Base-by-base conservation (phyloP, 768 basidiomycete species). In the Strobilomyces dryophilus region DNA sequence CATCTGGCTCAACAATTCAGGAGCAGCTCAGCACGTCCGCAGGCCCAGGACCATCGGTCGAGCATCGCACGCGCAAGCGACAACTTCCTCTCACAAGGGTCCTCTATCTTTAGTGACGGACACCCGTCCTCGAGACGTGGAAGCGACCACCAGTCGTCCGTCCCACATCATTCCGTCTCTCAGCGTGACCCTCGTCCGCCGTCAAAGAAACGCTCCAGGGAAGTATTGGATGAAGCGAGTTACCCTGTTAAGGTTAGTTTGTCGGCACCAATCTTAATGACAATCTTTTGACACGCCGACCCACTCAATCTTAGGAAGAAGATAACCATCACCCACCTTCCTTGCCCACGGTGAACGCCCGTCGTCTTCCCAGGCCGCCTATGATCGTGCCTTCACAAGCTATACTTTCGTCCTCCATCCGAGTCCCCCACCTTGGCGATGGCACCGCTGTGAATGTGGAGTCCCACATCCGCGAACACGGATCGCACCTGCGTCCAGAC, bases 191-290 rank as follows among this genome's bases (percentile, higher is more conserved):
- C 55, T 50, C 66, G 53, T 41, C 55, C 63, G 17, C 65, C 66
- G 15, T 61, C 70, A 1, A 71, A 66, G 42, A 69, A 69, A 59
- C 68, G 68, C 34, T 70, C 68, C 12, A 68, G 64, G 39, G 70
- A 71, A 47, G 46, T 51, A 37, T 54, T 68, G 54, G 70, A 66
- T 24, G 64, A 64, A 14, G 53, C 45, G 42, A 55, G 41, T 60
- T 71, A 55, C 54, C 62, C 26, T 39, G 59, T 70, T 59, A 67
- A 69, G 68, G 69, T 69, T 55, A 58, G 64, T 60, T 40, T 44
- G 27, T 47, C 55, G 54, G 69, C 67, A 62, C 57, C 57, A 60
- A 67, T 63, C 61, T 66, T 61, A 57, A 57, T 56, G 55, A 58
- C 60, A 58, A 39, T 43, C 45, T 64, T 50, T 59, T 64, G 56